Conservation (phyloP, 1,139 yeast species). For the Debaryomyces psychrophilus region DNA sequence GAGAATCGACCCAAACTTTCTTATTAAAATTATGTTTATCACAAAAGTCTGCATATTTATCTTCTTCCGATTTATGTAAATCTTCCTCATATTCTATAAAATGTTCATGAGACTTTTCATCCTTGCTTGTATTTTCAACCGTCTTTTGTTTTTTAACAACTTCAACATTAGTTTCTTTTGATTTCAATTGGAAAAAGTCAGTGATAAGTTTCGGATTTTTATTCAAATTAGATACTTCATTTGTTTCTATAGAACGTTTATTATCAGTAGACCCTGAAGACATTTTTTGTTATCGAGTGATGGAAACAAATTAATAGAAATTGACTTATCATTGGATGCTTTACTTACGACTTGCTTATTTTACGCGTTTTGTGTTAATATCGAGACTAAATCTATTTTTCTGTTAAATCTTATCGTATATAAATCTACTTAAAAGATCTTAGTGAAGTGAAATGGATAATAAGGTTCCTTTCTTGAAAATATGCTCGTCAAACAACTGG, state of each 20-base stretch:
- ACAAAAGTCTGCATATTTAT: constrained; percentile 21
- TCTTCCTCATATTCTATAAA: constrained; percentile 2
- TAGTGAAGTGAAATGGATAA: constrained; percentile 43
- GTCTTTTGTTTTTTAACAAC: neutral
- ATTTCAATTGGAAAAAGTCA: constrained; percentile 26
- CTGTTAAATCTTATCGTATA: neutral
- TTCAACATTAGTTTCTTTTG: neutral
- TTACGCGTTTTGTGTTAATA: constrained; percentile 3
- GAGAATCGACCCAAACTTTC: constrained; percentile 52
- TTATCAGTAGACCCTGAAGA: neutral
- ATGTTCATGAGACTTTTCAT: neutral
- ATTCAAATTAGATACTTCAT: neutral
- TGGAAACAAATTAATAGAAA: neutral
- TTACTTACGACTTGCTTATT: neutral
- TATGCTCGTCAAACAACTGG: constrained; percentile 44
- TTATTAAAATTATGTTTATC: constrained; percentile 46
- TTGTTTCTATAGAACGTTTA: neutral
- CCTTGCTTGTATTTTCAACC: constrained; percentile 1
- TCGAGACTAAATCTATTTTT: constrained; percentile 1
- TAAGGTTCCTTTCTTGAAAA: constrained; percentile 42
- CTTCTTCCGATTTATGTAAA: constrained; percentile 2
- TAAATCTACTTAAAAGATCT: constrained; percentile 28
- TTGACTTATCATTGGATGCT: no score
- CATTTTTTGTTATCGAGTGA: neutral
- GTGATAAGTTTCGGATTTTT: constrained; percentile 23